These are phyloP conservation scores for Spathaspora passalidarum DNA, from an alignment of 805 yeast species.

Conservation along the genomic window DNA sequence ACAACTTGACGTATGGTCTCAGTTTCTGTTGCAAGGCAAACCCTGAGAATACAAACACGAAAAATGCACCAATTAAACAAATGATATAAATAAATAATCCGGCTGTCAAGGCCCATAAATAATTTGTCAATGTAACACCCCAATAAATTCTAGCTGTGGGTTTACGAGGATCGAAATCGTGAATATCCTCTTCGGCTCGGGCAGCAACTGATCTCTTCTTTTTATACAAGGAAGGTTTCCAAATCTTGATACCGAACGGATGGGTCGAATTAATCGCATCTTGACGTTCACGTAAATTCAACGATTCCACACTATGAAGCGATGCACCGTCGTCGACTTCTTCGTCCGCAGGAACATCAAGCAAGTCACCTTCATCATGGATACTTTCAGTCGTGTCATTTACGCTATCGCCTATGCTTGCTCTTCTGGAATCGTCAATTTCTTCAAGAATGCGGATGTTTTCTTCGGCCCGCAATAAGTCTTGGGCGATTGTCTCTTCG, in stretches of 20 bases:
- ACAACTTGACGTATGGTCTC: constrained; percentile 58
- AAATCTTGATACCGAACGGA: constrained; percentile 96
- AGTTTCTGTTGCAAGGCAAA: constrained; percentile 48
- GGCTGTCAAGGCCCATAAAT: constrained; percentile 68
- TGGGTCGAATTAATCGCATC: constrained; percentile 95
- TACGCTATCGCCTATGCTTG: constrained; percentile 12
- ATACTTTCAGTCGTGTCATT: constrained; percentile 12
- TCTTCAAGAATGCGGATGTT: constrained; percentile 13
- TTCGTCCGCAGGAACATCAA: constrained; percentile 13
- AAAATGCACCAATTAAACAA: constrained; percentile 48
- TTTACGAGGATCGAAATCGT: constrained; percentile 54
- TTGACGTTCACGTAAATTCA: constrained; percentile 87
- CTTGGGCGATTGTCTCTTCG: constrained; percentile 13
- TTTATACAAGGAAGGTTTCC: constrained; percentile 97
- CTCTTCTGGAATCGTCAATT: constrained; percentile 11
- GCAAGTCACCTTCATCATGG: constrained; percentile 3
- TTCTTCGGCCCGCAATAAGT: constrained; percentile 22
- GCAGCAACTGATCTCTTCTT: constrained; percentile 87
- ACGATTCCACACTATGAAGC: constrained; percentile 66
- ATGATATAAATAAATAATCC: constrained; percentile 61
- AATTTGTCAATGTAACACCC: constrained; percentile 65
- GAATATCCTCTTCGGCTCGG: constrained; percentile 91
- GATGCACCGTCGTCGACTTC: constrained; percentile 23
- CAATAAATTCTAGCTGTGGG: constrained; percentile 52
- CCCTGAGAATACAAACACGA: constrained; percentile 41